Evolutionary conservation across 768 basidiomycete species (phyloP).

Genomic region (Ramaria rubella): DNA sequence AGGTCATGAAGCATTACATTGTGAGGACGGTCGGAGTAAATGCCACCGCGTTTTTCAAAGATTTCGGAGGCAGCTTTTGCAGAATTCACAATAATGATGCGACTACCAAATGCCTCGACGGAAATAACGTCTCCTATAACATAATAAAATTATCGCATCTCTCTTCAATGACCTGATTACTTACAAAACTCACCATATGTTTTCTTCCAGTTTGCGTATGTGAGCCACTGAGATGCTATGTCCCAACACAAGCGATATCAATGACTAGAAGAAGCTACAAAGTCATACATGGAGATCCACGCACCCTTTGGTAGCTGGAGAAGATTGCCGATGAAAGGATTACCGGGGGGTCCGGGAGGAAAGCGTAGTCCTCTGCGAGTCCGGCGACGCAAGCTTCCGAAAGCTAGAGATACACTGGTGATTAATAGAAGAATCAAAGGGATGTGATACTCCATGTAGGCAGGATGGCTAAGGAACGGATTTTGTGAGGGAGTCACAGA

Average conservation of each 20-base stretch:
- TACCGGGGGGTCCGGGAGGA: background rate
- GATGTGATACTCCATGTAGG: constrained; percentile 33
- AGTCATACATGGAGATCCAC: background rate
- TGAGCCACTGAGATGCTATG: constrained; percentile 40
- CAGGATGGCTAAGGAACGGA: background rate
- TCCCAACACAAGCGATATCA: background rate
- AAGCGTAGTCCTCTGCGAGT: background rate
- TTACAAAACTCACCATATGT: constrained; percentile 4
- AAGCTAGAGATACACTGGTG: constrained; percentile 43
- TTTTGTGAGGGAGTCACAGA: background rate
- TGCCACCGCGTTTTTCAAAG: constrained; percentile 11
- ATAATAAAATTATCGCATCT: background rate
- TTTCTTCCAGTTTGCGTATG: constrained; percentile 12
- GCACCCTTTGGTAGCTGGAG: background rate
- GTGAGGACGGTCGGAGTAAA: constrained; percentile 13
- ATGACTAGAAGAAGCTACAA: background rate
- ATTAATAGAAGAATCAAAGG: constrained; percentile 85
- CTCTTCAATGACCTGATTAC: background rate
- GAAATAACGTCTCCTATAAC: constrained; percentile 10
- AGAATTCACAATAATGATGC: constrained; percentile 13
- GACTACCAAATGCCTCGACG: constrained; percentile 7
- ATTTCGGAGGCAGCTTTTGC: constrained; percentile 6
- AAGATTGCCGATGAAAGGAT: constrained; percentile 1
- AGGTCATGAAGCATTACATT: constrained; percentile 6
- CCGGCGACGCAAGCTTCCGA: background rate